Percentiles rank a stretch among this genome's conserved stretches.
Conservation (phyloP, 306 rosid species). For the Gastrolobium villosum region DNA sequence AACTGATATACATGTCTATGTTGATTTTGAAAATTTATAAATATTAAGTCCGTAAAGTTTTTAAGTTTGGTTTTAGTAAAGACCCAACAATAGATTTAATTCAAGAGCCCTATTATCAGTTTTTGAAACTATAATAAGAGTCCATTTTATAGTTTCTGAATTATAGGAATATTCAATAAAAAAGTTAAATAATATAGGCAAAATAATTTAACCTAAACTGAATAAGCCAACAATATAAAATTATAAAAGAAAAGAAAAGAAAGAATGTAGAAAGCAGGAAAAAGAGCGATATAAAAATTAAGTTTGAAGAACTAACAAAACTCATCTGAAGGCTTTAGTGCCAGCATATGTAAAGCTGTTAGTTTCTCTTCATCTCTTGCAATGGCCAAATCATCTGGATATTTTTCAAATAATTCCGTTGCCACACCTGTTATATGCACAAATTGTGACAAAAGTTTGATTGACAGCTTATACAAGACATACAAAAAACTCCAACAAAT, state of each 20-base stretch:
- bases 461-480: too few species aligned
- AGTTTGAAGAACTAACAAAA: not conserved
- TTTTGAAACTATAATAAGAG: not conserved
- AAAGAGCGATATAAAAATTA: not conserved
- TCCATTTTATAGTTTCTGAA: too few species aligned
- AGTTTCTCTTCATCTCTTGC: not conserved
- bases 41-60: too few species aligned
- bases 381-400: not conserved
- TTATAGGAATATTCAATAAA: too few species aligned
- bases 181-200: not conserved
- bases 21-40: too few species aligned
- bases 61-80: too few species aligned
- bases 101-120: too few species aligned
- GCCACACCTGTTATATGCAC: too few species aligned
- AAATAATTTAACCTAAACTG: not conserved
- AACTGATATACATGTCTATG: too few species aligned
- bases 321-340: not conserved
- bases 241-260: too few species aligned
- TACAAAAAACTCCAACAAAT: not conserved
- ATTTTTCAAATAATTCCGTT: not conserved
- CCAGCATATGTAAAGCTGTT: slow-evolving; percentile 25
- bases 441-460: not conserved
- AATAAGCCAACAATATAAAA: not conserved
- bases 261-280: not conserved
- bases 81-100: too few species aligned